phyloP scores from a whole-genome alignment of 768 basidiomycete species.

The Mycena crocata region DNA sequence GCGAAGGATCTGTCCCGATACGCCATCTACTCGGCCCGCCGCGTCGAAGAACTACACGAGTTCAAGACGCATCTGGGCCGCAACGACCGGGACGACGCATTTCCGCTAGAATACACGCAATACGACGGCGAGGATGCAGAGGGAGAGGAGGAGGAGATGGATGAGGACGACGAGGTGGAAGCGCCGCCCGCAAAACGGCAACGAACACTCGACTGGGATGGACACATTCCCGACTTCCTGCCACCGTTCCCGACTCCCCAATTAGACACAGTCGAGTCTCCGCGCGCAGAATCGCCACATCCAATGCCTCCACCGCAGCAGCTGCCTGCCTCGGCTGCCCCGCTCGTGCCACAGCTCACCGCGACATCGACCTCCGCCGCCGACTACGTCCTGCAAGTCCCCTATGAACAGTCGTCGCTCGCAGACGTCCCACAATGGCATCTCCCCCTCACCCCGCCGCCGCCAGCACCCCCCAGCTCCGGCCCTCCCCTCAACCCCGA shows the following conservation, averaged over 20 bases:
- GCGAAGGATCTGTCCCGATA: conserved; percentile 78
- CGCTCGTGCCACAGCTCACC: conserved; percentile 57
- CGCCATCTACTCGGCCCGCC: conserved; percentile 68
- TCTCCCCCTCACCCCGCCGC: conserved; percentile 59
- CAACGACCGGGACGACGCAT: conserved; percentile 65
- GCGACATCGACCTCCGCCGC: conserved; percentile 63
- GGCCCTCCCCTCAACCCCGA: conserved; percentile 67
- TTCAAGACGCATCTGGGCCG: conserved; percentile 69
- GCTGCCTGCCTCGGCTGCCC: conserved; percentile 49
- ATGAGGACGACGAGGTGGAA: conserved; percentile 43
- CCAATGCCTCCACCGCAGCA: conserved; percentile 46
- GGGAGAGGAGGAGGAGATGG: conserved; percentile 45
- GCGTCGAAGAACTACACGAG: conserved; percentile 80
- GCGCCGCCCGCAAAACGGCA: conserved; percentile 66
- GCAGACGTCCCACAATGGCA: conserved; percentile 77
- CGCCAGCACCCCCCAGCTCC: conserved; percentile 35
- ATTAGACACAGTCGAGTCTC: conserved; percentile 43
- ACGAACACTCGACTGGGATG: conserved; percentile 66
- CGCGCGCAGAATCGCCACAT: conserved; percentile 48
- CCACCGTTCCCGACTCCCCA: conserved; percentile 77
- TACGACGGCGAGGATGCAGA: conserved; percentile 47
- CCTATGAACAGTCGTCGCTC: conserved; percentile 80
- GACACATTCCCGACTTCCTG: conserved; percentile 73
- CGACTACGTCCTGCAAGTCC: conserved; percentile 78
- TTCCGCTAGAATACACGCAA: conserved; percentile 62